Base-by-base conservation (phyloP, 83 land plant genomes). In the Thuja plicata region DNA sequence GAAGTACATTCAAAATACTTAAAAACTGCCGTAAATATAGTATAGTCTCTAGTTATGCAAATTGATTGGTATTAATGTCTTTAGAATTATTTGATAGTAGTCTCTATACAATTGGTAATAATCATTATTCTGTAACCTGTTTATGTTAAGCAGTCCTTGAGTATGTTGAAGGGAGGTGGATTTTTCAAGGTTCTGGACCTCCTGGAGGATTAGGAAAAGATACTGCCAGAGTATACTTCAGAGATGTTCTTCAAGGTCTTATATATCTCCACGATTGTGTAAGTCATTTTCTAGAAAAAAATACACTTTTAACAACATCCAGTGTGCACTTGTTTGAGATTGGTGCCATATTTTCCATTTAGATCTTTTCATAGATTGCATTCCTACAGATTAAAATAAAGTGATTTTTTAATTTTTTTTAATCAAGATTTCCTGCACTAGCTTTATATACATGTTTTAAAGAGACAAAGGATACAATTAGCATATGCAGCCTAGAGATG, bases 151-250 rank as follows among this genome's bases (percentile, higher is more conserved):
- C 90, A 93, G 94, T 91, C 38, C 82, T 93, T 87, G 94, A 93
- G 62, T 90, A 91, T 54, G 89, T 93, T 82, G 94, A 93, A 90
- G 94, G 94, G 15, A 87, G 90, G 32, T 88, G 91, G 84, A 87
- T 93, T 50, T 93, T 91, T 90, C 89, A 93, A 87, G 93, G 93
- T 40, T 90, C 91, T 37, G 94, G 93, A 24, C 91, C 91, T 78
- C 60, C 90, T 80, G 93, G 94, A 10, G 93, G 93, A 38, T 87
- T 93, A 57, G 91, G 93, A 82, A 93, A 91, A 87, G 90, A 88
- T 13, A 87, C 77, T 45, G 91, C 94, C 7, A 86, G 93, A 34
- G 85, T 84, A 78, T 93, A 93, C 85, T 92, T 93, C 17, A 79
- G 85, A 37, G 94, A 93, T 88, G 88, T 90, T 37, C 90, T 92